Evolutionary conservation across 257 asterid genomes (phyloP).

Genomic region (Solanum medicagineum): DNA sequence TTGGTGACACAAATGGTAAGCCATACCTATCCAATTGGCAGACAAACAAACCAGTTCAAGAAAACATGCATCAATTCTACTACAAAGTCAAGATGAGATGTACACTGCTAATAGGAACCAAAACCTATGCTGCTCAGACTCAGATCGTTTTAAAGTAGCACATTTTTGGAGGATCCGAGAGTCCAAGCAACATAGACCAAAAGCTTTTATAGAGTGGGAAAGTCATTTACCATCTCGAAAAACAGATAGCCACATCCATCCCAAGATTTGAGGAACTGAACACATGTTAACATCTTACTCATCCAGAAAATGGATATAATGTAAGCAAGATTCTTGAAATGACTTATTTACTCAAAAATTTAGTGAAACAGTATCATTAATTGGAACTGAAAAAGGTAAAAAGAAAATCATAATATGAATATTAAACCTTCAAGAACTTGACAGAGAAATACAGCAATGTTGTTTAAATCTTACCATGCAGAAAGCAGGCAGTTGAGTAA

Average conservation of each 20-base stretch:
- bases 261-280: background rate
- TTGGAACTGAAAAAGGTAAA: background rate
- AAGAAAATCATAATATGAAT: background rate
- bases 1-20: conserved; percentile 76
- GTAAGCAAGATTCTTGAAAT: background rate
- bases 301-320: background rate
- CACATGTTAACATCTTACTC: background rate
- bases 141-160: background rate
- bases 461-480: conserved; percentile 32
- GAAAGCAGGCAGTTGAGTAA: conserved; percentile 83
- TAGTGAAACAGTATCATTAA: background rate
- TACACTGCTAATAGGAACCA: background rate
- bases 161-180: background rate
- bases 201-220: too few species aligned
- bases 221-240: background rate
- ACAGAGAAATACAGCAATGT: background rate
- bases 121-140: background rate
- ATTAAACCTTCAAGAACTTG: background rate
- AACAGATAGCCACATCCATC: background rate
- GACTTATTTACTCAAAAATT: background rate
- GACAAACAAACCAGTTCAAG: background rate
- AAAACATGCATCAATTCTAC: background rate
- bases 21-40: conserved; percentile 57
- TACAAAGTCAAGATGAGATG: background rate
- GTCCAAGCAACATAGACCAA: background rate